These are phyloP conservation scores for Diversispora eburnea DNA, from an alignment of 192 early-diverging fungal species.

Conservation along the genomic window DNA sequence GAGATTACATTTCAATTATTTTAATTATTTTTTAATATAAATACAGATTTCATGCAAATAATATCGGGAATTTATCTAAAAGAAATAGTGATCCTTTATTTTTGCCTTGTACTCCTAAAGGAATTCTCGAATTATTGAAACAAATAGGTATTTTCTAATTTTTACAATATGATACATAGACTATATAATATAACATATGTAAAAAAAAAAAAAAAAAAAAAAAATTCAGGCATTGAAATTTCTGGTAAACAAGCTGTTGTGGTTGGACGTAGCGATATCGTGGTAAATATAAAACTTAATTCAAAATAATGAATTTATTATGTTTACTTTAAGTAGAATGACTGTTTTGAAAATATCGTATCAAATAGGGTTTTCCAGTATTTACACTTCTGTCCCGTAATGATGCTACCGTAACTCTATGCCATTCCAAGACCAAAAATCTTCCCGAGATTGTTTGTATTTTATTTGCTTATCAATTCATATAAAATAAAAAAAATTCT, in stretches of 20 bases:
- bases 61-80: conserved; percentile 90
- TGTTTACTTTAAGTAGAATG: not conserved
- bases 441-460: conserved; percentile 68
- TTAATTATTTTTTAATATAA: not conserved
- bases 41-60: conserved; percentile 81
- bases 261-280: conserved; percentile 95
- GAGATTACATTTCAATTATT: not conserved
- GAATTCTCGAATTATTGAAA: conserved; percentile 82
- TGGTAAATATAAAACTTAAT: conserved; percentile 41
- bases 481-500: too few species aligned
- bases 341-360: not conserved
- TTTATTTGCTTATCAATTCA: not conserved
- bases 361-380: conserved; percentile 71
- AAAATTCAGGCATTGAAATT: conserved; percentile 54
- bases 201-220: not conserved
- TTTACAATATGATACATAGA: not conserved
- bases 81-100: conserved; percentile 76
- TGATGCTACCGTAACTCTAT: conserved; percentile 93
- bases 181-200: not conserved
- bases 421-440: conserved; percentile 81
- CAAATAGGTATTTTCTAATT: conserved; percentile 41
- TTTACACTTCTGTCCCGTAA: conserved; percentile 73
- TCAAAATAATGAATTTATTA: not conserved
- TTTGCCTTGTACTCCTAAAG: conserved; percentile 96
- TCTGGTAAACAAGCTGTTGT: conserved; percentile 90